These are phyloP conservation scores for Eucalyptus pauciflora DNA, from an alignment of 345 rosid genomes.

Conservation along the genomic window DNA sequence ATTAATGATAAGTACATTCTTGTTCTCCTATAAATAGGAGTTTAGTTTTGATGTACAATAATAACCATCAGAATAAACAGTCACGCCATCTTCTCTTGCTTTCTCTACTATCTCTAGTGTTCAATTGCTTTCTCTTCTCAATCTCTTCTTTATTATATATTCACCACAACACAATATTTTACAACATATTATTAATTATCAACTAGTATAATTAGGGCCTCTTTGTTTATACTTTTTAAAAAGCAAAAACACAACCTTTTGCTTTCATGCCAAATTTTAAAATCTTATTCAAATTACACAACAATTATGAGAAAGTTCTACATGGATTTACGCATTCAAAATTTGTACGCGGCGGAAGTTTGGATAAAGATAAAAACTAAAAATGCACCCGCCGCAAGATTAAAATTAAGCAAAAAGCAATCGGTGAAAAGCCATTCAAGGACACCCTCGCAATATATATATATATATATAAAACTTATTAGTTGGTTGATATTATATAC, in stretches of 20 bases:
- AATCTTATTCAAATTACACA: background rate
- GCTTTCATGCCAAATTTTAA: background rate
- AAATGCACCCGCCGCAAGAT: too few species aligned
- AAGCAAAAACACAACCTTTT: background rate
- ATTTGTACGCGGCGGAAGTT: background rate
- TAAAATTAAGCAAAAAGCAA: background rate
- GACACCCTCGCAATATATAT: background rate
- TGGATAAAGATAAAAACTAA: background rate
- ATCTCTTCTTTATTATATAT: too few species aligned
- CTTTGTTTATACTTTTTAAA: background rate
- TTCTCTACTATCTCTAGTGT: too few species aligned
- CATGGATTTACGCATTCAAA: background rate
- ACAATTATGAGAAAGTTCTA: background rate
- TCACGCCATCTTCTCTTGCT: too few species aligned
- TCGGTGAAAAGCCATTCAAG: background rate
- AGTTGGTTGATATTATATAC: too few species aligned
- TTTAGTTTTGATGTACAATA: too few species aligned
- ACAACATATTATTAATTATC: background rate
- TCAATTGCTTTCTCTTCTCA: too few species aligned
- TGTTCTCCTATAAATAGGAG: too few species aligned
- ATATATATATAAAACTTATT: too few species aligned
- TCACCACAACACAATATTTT: too few species aligned
- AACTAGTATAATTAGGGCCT: background rate
- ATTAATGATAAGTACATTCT: too few species aligned
- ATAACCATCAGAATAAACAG: too few species aligned